These are phyloP conservation scores for Penicillium sp. DNA, from an alignment of 2,329 filamentous ascomycete genomes.

Conservation along the genomic window DNA sequence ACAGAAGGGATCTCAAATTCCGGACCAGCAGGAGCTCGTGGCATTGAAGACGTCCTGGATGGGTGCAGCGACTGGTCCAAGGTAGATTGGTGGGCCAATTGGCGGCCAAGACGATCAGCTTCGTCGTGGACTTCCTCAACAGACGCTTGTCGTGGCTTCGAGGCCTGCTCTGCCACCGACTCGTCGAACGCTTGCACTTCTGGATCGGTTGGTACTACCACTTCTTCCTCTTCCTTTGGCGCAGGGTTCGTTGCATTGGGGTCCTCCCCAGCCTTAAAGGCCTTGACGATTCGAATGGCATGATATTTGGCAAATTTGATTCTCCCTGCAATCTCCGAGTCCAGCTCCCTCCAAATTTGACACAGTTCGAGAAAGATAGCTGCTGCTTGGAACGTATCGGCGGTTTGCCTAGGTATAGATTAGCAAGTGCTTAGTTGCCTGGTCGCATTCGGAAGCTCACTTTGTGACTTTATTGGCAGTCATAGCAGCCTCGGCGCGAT, in stretches of 20 bases:
- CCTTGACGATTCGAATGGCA: conserved; percentile 86
- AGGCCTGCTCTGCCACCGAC: conserved; percentile 50
- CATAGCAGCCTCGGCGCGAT: conserved; percentile 81
- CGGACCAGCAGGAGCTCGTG: conserved; percentile 37
- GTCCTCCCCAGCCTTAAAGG: conserved; percentile 86
- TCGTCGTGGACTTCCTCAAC: conserved; percentile 68
- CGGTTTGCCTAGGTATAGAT: conserved; percentile 72
- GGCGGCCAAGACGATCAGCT: conserved; percentile 54
- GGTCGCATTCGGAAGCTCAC: conserved; percentile 50
- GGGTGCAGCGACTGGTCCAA: conserved; percentile 59
- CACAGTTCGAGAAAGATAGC: conserved; percentile 90
- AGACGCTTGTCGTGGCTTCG: conserved; percentile 57
- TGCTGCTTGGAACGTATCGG: conserved; percentile 90
- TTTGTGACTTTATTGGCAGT: conserved; percentile 81
- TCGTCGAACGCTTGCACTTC: conserved; percentile 64
- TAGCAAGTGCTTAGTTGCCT: conserved; percentile 15
- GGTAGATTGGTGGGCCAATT: conserved; percentile 55
- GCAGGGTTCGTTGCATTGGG: conserved; percentile 90
- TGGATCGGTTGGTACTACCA: conserved; percentile 62
- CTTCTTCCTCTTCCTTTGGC: conserved; percentile 60
- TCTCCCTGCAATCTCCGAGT: conserved; percentile 79
- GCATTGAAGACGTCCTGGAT: conserved; percentile 51
- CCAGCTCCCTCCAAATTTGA: conserved; percentile 78
- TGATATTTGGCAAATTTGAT: conserved; percentile 98
- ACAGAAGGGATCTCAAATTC: conserved; percentile 34